Percentiles rank a stretch among this genome's conserved stretches.
These are phyloP conservation scores for Sindora glabra DNA, from an alignment of 306 rosid species.

Conservation along the genomic window DNA sequence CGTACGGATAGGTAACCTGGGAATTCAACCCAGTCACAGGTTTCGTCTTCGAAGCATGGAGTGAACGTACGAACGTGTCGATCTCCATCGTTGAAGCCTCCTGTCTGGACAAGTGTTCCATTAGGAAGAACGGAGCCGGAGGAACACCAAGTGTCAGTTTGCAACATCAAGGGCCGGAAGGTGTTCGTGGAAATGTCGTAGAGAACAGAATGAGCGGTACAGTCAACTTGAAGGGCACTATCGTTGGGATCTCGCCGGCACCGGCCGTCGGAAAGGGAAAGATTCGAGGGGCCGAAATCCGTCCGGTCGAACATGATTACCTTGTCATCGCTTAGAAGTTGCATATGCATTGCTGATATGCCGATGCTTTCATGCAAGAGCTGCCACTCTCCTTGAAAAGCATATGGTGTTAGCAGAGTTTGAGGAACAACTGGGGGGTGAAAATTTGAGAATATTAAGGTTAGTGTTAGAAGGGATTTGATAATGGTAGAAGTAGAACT, in stretches of 20 bases:
- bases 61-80: constrained; percentile 47
- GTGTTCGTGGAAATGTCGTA: constrained; percentile 46
- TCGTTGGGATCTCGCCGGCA: constrained; percentile 36
- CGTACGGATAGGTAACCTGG: constrained; percentile 33
- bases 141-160: constrained; percentile 80
- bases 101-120: constrained; percentile 70
- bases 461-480: constrained; percentile 8
- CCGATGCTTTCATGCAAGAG: constrained; percentile 53
- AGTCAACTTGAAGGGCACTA: constrained; percentile 34
- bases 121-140: constrained; percentile 60
- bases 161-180: constrained; percentile 48
- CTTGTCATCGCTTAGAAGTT: constrained; percentile 42
- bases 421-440: constrained; percentile 1
- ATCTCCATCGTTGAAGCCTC: constrained; percentile 69
- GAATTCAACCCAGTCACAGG: constrained; percentile 69
- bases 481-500: background rate
- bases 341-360: constrained; percentile 90
- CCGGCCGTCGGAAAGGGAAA: constrained; percentile 35
- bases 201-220: constrained; percentile 74
- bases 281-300: constrained; percentile 61
- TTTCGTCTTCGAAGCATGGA: constrained; percentile 40
- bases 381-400: constrained; percentile 50
- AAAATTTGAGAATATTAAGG: background rate
- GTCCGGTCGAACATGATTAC: constrained; percentile 66
- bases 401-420: background rate